A percentile compares a stretch with the other conserved stretches of the same genome.
These are phyloP conservation scores for Rhododendron ovatum DNA, from an alignment of 148 eudicot genomes.

Conservation along the genomic window DNA sequence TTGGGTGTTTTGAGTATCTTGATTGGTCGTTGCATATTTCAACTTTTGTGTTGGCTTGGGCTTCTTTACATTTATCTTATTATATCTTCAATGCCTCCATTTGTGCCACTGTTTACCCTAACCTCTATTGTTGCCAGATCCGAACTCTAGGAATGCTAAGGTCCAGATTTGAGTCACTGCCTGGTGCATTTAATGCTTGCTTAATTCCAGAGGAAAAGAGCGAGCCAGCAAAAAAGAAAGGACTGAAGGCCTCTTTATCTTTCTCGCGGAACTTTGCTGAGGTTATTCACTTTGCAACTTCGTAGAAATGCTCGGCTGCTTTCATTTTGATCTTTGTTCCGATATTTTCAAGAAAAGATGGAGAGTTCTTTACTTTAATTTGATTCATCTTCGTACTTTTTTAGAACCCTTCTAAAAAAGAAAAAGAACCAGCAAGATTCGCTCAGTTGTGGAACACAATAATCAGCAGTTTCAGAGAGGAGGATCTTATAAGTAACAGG, in stretches of 20 bases:
- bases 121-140: conserved; percentile 44
- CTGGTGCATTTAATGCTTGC: conserved; percentile 85
- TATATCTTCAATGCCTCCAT: background rate
- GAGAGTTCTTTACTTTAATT: background rate
- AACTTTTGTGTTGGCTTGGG: background rate
- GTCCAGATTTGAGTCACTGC: conserved; percentile 83
- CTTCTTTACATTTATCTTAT: background rate
- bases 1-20: background rate
- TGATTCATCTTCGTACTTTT: conserved; percentile 1
- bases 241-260: conserved; percentile 80
- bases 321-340: background rate
- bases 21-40: background rate
- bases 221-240: conserved; percentile 80
- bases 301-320: background rate
- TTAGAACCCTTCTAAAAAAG: conserved; percentile 68
- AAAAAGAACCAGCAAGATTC: conserved; percentile 88
- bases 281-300: conserved; percentile 27
- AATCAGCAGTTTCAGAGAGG: conserved; percentile 89
- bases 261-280: conserved; percentile 63
- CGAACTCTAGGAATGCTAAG: conserved; percentile 94
- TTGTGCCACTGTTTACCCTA: background rate
- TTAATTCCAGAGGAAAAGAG: conserved; percentile 77
- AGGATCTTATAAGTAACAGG: conserved; percentile 67
- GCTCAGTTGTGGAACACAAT: conserved; percentile 99
- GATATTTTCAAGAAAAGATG: background rate